Percentiles rank a stretch among this genome's conserved stretches.
These are phyloP conservation scores for Eragrostis curvula DNA, from an alignment of 176 grass and related monocot genomes.

Conservation along the genomic window DNA sequence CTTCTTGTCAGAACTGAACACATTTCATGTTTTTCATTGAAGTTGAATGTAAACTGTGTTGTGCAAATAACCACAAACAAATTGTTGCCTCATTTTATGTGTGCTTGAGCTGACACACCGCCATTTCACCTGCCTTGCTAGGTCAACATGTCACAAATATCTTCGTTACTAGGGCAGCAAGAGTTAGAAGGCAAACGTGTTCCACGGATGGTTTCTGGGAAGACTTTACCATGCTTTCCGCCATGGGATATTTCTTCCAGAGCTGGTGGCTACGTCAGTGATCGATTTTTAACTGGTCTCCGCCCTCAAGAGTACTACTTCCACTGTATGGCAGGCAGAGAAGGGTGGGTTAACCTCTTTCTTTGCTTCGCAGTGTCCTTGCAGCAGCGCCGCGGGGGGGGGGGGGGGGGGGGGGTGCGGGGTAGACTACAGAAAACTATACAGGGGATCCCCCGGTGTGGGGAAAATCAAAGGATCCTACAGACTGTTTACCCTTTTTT, in stretches of 20 bases:
- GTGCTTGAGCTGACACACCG: constrained; percentile 20
- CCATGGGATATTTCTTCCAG: constrained; percentile 83
- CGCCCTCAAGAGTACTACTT: constrained; percentile 99
- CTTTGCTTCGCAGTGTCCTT: neutral
- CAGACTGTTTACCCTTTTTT: too few species aligned
- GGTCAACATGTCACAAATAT: constrained; percentile 98
- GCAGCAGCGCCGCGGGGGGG: too few species aligned
- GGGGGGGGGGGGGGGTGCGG: too few species aligned
- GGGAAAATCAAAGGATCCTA: too few species aligned
- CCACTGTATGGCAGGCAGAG: constrained; percentile 98
- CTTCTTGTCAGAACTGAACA: neutral
- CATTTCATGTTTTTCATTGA: neutral
- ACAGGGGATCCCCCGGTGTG: too few species aligned
- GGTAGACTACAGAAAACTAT: too few species aligned
- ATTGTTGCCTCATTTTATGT: neutral
- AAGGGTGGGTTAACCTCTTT: constrained; percentile 64
- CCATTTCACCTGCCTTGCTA: constrained; percentile 39
- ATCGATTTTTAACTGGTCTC: constrained; percentile 94
- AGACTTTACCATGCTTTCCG: constrained; percentile 90
- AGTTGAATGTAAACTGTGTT: neutral
- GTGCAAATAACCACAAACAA: neutral
- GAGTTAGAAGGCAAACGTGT: constrained; percentile 93
- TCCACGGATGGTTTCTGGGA: constrained; percentile 92
- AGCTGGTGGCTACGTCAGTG: constrained; percentile 84
- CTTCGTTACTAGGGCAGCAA: constrained; percentile 93